These are phyloP conservation scores for Paratinospora sagittata DNA, from an alignment of 164 flowering plant species.

Conservation along the genomic window DNA sequence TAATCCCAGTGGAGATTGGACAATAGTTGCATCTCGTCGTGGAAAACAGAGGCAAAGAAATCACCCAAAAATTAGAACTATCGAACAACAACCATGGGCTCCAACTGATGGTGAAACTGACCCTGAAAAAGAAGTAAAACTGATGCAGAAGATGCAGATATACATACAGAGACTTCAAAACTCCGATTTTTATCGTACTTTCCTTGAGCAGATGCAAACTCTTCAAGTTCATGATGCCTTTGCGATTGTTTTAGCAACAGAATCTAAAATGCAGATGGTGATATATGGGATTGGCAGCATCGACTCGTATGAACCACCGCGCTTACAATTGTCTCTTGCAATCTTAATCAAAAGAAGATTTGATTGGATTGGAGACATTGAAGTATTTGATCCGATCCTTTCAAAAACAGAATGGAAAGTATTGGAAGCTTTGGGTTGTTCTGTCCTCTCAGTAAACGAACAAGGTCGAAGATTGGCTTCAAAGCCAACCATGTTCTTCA, in stretches of 20 bases:
- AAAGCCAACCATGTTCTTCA: constrained; percentile 70
- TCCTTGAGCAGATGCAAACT: constrained; percentile 25
- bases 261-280: constrained; percentile 66
- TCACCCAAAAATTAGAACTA: background rate
- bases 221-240: constrained; percentile 28
- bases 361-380: constrained; percentile 61
- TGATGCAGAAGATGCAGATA: constrained; percentile 7
- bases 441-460: constrained; percentile 41
- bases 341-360: constrained; percentile 57
- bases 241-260: constrained; percentile 58
- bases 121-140: constrained; percentile 11
- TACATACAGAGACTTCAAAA: constrained; percentile 45
- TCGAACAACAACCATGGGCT: constrained; percentile 38
- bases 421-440: no score
- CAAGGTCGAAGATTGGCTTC: constrained; percentile 50
- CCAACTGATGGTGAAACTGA: constrained; percentile 44
- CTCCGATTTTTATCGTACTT: constrained; percentile 40
- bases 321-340: constrained; percentile 73
- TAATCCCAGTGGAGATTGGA: constrained; percentile 37
- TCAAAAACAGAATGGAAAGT: constrained; percentile 46
- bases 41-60: constrained; percentile 34
- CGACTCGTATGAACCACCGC: constrained; percentile 55
- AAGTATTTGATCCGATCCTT: constrained; percentile 80
- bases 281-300: constrained; percentile 92
- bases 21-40: constrained; percentile 58